phyloP scores from a whole-genome alignment of 805 yeast genomes.

The Candida vartiovaarae region DNA sequence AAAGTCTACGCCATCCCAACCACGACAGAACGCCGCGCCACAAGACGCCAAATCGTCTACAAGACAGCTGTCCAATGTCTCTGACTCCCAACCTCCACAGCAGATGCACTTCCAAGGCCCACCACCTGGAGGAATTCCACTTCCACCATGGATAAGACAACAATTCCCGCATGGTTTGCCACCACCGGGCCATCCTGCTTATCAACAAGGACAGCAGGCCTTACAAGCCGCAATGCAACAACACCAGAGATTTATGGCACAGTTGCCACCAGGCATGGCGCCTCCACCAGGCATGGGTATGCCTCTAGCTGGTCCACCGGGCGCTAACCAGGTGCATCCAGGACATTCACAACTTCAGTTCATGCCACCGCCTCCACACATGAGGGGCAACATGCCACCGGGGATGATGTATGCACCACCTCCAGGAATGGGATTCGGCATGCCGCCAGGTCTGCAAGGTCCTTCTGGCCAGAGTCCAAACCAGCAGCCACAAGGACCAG shows the following conservation, averaged over 20 bases:
- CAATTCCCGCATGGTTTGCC: slow-evolving; percentile 6
- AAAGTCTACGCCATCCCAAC: slow-evolving; percentile 6
- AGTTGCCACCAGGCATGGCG: not conserved
- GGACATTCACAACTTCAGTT: slow-evolving; percentile 3
- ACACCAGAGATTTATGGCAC: not conserved
- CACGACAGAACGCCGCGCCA: slow-evolving; percentile 1
- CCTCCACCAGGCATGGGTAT: not conserved
- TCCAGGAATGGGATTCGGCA: not conserved
- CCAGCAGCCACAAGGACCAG: not conserved
- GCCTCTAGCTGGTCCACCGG: too few relatives aligned
- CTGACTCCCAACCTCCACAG: not conserved
- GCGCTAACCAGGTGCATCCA: not conserved
- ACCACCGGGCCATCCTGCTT: not conserved
- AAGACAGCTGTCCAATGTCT: not conserved
- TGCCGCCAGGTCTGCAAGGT: not conserved
- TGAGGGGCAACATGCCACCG: slow-evolving; percentile 11
- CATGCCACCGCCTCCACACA: slow-evolving; percentile 11
- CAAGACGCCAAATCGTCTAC: not conserved
- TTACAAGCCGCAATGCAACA: too few relatives aligned
- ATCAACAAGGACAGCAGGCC: too few relatives aligned
- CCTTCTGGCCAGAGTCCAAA: not conserved
- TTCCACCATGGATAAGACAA: slow-evolving; percentile 16
- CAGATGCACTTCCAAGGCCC: slow-evolving; percentile 4
- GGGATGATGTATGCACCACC: slow-evolving; percentile 6
- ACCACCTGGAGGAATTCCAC: slow-evolving; percentile 1